Base-by-base conservation (phyloP, 2,329 filamentous ascomycete species). In the Neopestalotiopsis sp. region DNA sequence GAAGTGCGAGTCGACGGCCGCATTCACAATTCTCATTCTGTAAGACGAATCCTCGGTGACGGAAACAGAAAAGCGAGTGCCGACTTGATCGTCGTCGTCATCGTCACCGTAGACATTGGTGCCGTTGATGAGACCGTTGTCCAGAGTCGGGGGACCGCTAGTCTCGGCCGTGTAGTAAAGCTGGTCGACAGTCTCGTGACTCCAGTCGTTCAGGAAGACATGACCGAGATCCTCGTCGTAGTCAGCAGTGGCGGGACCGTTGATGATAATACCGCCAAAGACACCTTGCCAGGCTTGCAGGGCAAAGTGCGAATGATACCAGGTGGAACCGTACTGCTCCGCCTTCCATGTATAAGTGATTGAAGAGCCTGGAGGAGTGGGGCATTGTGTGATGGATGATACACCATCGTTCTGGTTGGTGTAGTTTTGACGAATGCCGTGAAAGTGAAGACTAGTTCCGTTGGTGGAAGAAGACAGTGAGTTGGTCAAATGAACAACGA, bases 181-280 rank as follows among this genome's bases (percentile, higher is more conserved):
- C 66, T 81, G 71, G 67, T 83, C 82, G 2, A 81, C 80, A 0
- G 82, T 83, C 6, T 70, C 69, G 69, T 88, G 85, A 71, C 84
- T 84, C 87, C 88, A 91, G 73, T 91, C 90, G n/a, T 84, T 86
- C 5, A 92, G 74, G 40, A 89, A 83, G 1, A 92, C 72, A 14
- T 84, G 78, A 2, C 91, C 90, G 0, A 91, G 80, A 74, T 93
- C 91, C 63, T 86, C 82, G 69, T 93, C 89, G 72, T 91, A 91
- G 73, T 89, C 83, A 17, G 84, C 81, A 1, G 85, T 85, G 0
- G 84, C 83, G 0, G 89, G 89, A 0, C 89, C 90, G 67, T 90
- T 84, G 72, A 92, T 88, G 24, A 91, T 78, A 49, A 92, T 86
- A 2, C 84, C 84, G 0, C 90, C 90, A 32, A 87, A 81, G 0